Base-by-base conservation (phyloP, 2,329 filamentous ascomycete species). In the Colletotrichum tofieldiae region DNA sequence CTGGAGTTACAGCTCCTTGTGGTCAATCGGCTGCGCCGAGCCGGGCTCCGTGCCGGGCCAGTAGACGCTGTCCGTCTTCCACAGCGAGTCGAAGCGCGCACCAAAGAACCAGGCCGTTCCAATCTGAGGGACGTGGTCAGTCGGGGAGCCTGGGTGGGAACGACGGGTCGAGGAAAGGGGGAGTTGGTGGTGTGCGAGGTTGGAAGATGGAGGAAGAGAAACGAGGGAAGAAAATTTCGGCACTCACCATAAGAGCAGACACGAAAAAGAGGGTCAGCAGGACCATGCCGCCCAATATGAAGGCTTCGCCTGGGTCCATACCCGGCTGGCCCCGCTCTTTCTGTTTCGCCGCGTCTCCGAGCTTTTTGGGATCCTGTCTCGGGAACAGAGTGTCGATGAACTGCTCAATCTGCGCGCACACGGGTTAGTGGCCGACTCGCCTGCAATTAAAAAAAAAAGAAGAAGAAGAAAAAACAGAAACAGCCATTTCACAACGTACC, bases 301-400 rank as follows among this genome's bases (percentile, higher is more conserved):
- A 84, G 11, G 87, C 88, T 78, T 94, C 91, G 73, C 90, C 86
- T 11, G 89, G 78, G 72, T 89, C 86, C 79, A 87, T 86, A 6
- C 82, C 75, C 45, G 83, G 81, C 73, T 88, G 82, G 67, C 84
- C 79, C 62, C 77, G 78, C 73, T 82, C 78, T 74, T 78, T 80
- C 74, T 82, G 79, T 68, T 81, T 77, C 63, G 84, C 82, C 47
- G 82, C 77, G 18, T 83, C 79, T 41, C 85, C 82, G 45, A 90
- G 81, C 73, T 86, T 85, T 78, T 93, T 91, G 55, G 93, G 89
- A 74, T 93, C 91, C 82, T 98, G 94, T 11, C 90, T 89, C 4
- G 96, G 96, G 90, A 95, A 98, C 76, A 98, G 91, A 6, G 91
- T 92, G 83, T 98, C 96, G 80, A 98, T 97, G 81, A 97, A 98